Evolutionary conservation across 2,329 filamentous ascomycete species (phyloP).

Genomic region (Sarocladiaceae sp.): DNA sequence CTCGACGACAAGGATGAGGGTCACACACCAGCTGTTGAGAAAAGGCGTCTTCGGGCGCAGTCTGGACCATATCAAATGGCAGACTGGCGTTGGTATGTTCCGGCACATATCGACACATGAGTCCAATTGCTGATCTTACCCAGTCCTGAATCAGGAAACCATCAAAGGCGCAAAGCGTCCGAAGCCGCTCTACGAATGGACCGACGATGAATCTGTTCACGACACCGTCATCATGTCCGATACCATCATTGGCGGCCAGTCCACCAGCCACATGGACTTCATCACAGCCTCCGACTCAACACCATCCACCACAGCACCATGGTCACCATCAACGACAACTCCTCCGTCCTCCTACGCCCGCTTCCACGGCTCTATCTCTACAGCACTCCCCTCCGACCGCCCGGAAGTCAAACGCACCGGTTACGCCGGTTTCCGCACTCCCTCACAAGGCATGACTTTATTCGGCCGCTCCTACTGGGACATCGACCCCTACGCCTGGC

Average conservation of each 20-base stretch:
- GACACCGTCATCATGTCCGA: slow-evolving; percentile 79
- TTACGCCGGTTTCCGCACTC: slow-evolving; percentile 85
- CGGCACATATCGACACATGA: background rate
- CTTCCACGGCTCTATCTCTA: slow-evolving; percentile 87
- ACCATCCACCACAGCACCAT: slow-evolving; percentile 12
- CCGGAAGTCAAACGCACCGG: slow-evolving; percentile 74
- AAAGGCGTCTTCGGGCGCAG: slow-evolving; percentile 54
- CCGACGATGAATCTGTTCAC: slow-evolving; percentile 36
- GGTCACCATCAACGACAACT: slow-evolving; percentile 11
- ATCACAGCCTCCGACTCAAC: slow-evolving; percentile 27
- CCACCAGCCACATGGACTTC: slow-evolving; percentile 65
- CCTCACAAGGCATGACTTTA: slow-evolving; percentile 67
- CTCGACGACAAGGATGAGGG: too few relatives aligned
- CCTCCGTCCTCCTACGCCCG: slow-evolving; percentile 52
- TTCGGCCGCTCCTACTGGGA: slow-evolving; percentile 86
- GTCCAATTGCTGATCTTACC: background rate
- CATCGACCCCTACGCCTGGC: slow-evolving; percentile 80
- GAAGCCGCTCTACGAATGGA: slow-evolving; percentile 59
- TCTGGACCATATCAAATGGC: slow-evolving; percentile 52
- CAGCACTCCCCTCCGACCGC: slow-evolving; percentile 66
- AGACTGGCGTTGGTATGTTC: slow-evolving; percentile 48
- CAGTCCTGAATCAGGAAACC: slow-evolving; percentile 64
- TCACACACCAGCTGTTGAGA: slow-evolving; percentile 34
- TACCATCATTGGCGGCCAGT: slow-evolving; percentile 79
- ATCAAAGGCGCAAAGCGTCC: slow-evolving; percentile 59